Evolutionary conservation across 164 flowering plant genomes (phyloP).

Genomic region (Vitis rupestris): DNA sequence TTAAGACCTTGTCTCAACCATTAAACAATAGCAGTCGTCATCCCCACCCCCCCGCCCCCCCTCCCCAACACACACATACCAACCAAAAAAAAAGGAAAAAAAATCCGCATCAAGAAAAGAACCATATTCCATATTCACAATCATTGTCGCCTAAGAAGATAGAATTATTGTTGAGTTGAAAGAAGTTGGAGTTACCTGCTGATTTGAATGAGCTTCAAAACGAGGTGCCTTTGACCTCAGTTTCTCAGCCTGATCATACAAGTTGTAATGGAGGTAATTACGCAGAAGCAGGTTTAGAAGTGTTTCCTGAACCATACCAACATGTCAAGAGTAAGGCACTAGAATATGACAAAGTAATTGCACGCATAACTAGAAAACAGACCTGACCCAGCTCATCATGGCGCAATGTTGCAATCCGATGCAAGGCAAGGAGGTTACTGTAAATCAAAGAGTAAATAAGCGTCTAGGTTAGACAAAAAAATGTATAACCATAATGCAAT

Average conservation of each 20-base stretch:
- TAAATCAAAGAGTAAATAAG: neutral
- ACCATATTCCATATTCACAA: no score
- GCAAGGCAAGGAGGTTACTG: slow-evolving; percentile 86
- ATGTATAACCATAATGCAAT: neutral
- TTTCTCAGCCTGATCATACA: slow-evolving; percentile 97
- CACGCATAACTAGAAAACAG: slow-evolving; percentile 13
- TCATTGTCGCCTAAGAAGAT: no score
- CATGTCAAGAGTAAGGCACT: slow-evolving; percentile 4
- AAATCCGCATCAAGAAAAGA: no score
- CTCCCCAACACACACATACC: no score
- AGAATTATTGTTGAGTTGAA: no score
- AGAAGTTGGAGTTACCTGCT: slow-evolving; percentile 51
- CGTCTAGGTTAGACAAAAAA: slow-evolving; percentile 3
- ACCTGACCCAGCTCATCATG: slow-evolving; percentile 99
- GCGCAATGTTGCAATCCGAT: slow-evolving; percentile 88
- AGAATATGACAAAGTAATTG: neutral
- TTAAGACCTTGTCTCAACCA: no score
- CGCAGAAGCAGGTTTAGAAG: slow-evolving; percentile 81
- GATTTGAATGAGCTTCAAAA: slow-evolving; percentile 95
- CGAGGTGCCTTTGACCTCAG: slow-evolving; percentile 94
- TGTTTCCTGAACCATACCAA: slow-evolving; percentile 61
- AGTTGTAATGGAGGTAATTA: slow-evolving; percentile 91
- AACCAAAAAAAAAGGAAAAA: no score
- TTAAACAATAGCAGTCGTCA: no score
- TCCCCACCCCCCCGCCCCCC: no score